phyloP scores from a whole-genome alignment of 208 protist species.

The Crithidia acanthocephali region DNA sequence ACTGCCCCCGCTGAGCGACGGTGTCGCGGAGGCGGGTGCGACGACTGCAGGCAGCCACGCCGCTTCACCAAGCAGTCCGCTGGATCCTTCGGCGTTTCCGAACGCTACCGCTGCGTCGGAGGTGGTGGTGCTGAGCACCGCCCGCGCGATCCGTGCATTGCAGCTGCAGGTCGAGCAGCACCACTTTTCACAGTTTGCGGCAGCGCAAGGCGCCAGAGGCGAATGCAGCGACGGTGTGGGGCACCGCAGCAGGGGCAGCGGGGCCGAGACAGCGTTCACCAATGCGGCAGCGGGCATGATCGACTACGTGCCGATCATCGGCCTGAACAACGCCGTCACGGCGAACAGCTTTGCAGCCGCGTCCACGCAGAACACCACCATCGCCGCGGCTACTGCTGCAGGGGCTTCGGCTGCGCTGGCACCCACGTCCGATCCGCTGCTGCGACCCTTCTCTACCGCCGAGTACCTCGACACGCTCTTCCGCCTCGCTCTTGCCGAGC shows the following conservation, averaged over 20 bases:
- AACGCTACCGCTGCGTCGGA: slow-evolving; percentile 7
- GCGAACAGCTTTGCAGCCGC: neutral
- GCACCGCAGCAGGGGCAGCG: neutral
- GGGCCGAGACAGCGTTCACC: neutral
- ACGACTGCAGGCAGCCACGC: neutral
- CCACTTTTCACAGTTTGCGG: slow-evolving; percentile 34
- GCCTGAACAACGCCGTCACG: slow-evolving; percentile 22
- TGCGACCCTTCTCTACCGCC: slow-evolving; percentile 30
- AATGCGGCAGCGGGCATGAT: slow-evolving; percentile 3
- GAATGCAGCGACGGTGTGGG: neutral
- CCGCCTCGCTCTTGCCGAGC: slow-evolving; percentile 60
- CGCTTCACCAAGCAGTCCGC: neutral
- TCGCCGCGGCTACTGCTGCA: neutral
- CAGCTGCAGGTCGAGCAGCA: slow-evolving; percentile 69
- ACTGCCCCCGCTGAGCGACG: slow-evolving; percentile 2
- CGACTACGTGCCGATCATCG: slow-evolving; percentile 41
- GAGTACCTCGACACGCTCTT: slow-evolving; percentile 70
- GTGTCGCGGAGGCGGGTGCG: neutral
- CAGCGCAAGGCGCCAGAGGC: neutral
- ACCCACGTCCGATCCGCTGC: slow-evolving; percentile 23
- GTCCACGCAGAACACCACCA: neutral
- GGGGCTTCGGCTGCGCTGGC: neutral
- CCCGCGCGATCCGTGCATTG: slow-evolving; percentile 60
- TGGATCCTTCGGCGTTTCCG: neutral
- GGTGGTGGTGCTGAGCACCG: slow-evolving; percentile 55